These are phyloP conservation scores for Stenocarpella maydis DNA, from an alignment of 2,329 filamentous ascomycete species.

Conservation along the genomic window DNA sequence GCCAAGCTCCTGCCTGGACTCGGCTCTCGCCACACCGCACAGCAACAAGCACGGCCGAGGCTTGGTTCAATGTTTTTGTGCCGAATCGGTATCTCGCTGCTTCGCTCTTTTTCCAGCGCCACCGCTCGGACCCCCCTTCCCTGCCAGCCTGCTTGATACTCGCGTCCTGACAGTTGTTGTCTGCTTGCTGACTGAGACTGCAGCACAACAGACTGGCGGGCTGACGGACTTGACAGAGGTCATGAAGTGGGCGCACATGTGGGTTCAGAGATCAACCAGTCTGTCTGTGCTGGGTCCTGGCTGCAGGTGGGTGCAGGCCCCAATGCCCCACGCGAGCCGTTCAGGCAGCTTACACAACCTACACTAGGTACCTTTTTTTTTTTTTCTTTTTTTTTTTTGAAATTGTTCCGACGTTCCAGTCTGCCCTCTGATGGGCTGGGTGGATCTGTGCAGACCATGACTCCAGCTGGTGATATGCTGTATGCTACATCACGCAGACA, in stretches of 20 bases:
- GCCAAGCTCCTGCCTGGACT: constrained; percentile 21
- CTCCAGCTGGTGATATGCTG: not conserved
- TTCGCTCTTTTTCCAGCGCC: constrained; percentile 9
- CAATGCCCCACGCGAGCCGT: not conserved
- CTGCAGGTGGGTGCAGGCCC: not conserved
- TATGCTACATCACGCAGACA: not conserved
- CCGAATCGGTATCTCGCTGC: constrained; percentile 16
- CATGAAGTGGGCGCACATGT: too few species aligned
- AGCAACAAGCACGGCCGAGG: not conserved
- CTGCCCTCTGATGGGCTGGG: not conserved
- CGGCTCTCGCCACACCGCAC: not conserved
- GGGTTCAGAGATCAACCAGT: too few species aligned
- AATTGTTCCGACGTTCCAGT: not conserved
- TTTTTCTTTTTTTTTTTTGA: too few species aligned
- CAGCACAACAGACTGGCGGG: not conserved
- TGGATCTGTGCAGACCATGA: not conserved
- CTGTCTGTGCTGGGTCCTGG: too few species aligned
- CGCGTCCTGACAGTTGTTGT: not conserved
- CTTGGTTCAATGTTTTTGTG: not conserved
- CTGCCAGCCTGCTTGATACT: not conserved
- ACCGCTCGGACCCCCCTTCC: not conserved
- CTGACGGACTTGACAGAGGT: not conserved
- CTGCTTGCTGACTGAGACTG: constrained; percentile 1
- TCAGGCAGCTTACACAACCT: constrained; percentile 6
- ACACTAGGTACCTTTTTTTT: too few species aligned